Conservation (phyloP, 2,329 filamentous ascomycete species). For the Cytospora mali region DNA sequence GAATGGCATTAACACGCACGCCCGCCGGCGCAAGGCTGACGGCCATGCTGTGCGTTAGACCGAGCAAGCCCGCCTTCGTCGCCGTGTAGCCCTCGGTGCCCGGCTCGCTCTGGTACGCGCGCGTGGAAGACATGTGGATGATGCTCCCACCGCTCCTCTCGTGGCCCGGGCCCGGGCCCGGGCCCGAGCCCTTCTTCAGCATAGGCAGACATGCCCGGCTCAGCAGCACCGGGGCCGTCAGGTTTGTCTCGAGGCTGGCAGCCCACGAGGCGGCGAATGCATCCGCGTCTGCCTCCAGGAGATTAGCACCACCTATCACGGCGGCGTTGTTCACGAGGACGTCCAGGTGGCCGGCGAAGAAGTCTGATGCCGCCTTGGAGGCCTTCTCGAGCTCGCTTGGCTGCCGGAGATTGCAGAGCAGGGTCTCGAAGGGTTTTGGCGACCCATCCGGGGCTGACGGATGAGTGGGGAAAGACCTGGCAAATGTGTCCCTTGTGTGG, state of each 20-base stretch:
- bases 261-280: conserved; percentile 36
- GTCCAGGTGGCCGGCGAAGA: conserved; percentile 43
- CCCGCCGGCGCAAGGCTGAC: conserved; percentile 46
- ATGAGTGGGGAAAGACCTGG: neutral
- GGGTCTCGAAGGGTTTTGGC: conserved; percentile 31
- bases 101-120: conserved; percentile 51
- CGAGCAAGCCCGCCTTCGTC: conserved; percentile 53
- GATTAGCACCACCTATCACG: conserved; percentile 36
- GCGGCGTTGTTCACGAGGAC: conserved; percentile 48
- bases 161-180: neutral
- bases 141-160: conserved; percentile 35
- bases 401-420: conserved; percentile 38
- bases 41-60: conserved; percentile 52
- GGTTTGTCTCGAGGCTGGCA: conserved; percentile 40
- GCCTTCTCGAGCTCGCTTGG: conserved; percentile 37
- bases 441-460: conserved; percentile 15
- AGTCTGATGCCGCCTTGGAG: conserved; percentile 34
- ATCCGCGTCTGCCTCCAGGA: conserved; percentile 36
- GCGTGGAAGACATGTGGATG: conserved; percentile 53
- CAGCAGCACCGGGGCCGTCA: conserved; percentile 41
- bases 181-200: conserved; percentile 27
- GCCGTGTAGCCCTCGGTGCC: conserved; percentile 54
- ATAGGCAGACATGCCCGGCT: conserved; percentile 36
- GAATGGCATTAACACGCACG: conserved; percentile 51
- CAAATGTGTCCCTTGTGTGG: conserved; percentile 38